Percentiles rank a stretch among this genome's conserved stretches.
Evolutionary conservation across 257 asterid genomes (phyloP).

Genomic region (Solanum clarkiae): DNA sequence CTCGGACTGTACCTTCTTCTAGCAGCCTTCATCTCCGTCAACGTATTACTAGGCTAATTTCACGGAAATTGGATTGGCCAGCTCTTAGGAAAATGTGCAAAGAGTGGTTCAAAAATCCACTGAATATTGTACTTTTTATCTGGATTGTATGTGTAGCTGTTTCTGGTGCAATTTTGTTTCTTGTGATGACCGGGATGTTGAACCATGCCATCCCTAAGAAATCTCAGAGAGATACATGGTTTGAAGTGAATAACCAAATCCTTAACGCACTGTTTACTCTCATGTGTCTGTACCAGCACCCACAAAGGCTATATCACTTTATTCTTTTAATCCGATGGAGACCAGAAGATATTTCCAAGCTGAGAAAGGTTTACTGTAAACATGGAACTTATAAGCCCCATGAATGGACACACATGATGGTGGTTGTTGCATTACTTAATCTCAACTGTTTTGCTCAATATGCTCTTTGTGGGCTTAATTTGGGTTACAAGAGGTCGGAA

Average conservation of each 20-base stretch:
- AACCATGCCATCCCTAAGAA: constrained; percentile 62
- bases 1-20: constrained; percentile 70
- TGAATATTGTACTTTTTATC: constrained; percentile 57
- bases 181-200: constrained; percentile 88
- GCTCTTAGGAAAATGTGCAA: constrained; percentile 37
- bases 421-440: constrained; percentile 53
- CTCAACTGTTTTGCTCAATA: constrained; percentile 73
- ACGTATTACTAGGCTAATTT: constrained; percentile 39
- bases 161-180: constrained; percentile 79
- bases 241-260: constrained; percentile 83
- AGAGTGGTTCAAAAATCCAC: constrained; percentile 72
- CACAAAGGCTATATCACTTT: constrained; percentile 61
- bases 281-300: constrained; percentile 84
- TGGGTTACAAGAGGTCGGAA: constrained; percentile 54
- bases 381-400: constrained; percentile 64
- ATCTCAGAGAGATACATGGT: constrained; percentile 69
- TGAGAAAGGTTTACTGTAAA: constrained; percentile 60
- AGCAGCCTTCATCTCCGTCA: constrained; percentile 73
- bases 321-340: constrained; percentile 56
- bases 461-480: constrained; percentile 67
- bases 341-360: constrained; percentile 40
- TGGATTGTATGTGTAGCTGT: constrained; percentile 67
- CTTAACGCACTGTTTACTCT: constrained; percentile 81
- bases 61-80: constrained; percentile 46
- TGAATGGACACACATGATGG: constrained; percentile 89